phyloP scores from a whole-genome alignment of 345 rosid species.

The Gossypium anomalum region DNA sequence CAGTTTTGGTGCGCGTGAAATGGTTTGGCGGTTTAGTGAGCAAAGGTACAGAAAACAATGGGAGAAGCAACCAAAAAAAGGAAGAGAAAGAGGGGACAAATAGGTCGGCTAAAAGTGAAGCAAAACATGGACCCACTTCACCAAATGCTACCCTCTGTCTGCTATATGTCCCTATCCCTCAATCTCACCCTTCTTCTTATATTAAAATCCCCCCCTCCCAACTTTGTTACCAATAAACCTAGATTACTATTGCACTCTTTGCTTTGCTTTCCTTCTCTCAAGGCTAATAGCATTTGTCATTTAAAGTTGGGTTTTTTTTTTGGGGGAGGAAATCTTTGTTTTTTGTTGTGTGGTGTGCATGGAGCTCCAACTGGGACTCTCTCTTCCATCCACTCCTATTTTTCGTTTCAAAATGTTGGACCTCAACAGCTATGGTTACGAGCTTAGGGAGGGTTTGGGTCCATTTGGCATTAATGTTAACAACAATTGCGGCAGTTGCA shows the following conservation, averaged over 20 bases:
- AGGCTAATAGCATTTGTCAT: neutral
- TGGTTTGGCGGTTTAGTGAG: neutral
- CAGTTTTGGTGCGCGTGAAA: constrained; percentile 10
- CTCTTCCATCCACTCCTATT: neutral
- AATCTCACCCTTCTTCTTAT: neutral
- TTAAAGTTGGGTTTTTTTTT: neutral
- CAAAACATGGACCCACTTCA: constrained; percentile 9
- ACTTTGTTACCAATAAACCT: neutral
- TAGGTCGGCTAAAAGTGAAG: constrained; percentile 12
- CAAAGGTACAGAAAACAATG: constrained; percentile 7
- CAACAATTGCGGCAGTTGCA: neutral
- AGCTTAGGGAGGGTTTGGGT: neutral
- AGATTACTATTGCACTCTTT: neutral
- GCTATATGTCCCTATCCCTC: constrained; percentile 1
- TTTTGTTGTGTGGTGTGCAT: neutral
- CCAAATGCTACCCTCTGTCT: constrained; percentile 7
- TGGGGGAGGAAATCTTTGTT: neutral
- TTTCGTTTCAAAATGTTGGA: constrained; percentile 1
- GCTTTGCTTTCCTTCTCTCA: neutral
- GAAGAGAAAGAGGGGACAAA: neutral
- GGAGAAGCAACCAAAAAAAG: neutral
- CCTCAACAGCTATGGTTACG: neutral
- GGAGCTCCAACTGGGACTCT: constrained; percentile 15
- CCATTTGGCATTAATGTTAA: neutral
- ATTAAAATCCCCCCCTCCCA: neutral